A percentile compares a stretch with the other conserved stretches of the same genome.
Evolutionary conservation across 2,329 filamentous ascomycete genomes (phyloP).

Genomic region (Magnaporthiopsis poae): DNA sequence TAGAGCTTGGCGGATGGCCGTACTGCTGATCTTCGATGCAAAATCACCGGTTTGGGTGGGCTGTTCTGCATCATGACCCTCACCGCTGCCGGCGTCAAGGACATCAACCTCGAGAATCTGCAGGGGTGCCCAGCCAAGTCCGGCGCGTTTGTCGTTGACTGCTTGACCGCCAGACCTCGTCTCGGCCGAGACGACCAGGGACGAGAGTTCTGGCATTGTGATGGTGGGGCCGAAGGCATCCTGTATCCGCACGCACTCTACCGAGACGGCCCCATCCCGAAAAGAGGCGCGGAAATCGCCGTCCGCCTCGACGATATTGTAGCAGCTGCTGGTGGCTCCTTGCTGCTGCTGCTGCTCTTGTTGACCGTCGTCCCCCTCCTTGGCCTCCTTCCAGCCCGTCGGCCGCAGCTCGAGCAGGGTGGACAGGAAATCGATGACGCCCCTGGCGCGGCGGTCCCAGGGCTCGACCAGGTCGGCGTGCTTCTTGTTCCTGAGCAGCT

Average conservation of each 20-base stretch:
- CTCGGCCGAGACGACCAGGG: constrained; percentile 78
- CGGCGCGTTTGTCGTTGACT: constrained; percentile 72
- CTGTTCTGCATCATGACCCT: neutral
- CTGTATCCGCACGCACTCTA: constrained; percentile 76
- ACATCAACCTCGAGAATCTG: constrained; percentile 85
- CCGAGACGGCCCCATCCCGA: constrained; percentile 47
- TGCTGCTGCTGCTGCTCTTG: constrained; percentile 14
- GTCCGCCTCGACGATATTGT: constrained; percentile 22
- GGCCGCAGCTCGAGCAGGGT: constrained; percentile 42
- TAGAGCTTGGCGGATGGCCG: constrained; percentile 57
- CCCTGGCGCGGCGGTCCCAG: constrained; percentile 64
- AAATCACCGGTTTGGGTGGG: constrained; percentile 49
- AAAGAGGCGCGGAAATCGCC: constrained; percentile 47
- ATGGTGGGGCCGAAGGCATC: constrained; percentile 88
- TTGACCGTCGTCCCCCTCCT: constrained; percentile 21
- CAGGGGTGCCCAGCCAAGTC: constrained; percentile 65
- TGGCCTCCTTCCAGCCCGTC: constrained; percentile 31
- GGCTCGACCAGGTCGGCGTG: constrained; percentile 70
- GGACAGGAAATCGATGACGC: constrained; percentile 63
- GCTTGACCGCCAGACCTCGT: constrained; percentile 73
- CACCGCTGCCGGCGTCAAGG: constrained; percentile 48
- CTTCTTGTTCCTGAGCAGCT: constrained; percentile 79
- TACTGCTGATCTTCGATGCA: constrained; percentile 81
- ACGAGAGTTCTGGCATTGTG: constrained; percentile 66
- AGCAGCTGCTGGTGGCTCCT: constrained; percentile 13